Evolutionary conservation across 1,284 basidiomycete species (phyloP).

Genomic region (Apiotrichum sp.): DNA sequence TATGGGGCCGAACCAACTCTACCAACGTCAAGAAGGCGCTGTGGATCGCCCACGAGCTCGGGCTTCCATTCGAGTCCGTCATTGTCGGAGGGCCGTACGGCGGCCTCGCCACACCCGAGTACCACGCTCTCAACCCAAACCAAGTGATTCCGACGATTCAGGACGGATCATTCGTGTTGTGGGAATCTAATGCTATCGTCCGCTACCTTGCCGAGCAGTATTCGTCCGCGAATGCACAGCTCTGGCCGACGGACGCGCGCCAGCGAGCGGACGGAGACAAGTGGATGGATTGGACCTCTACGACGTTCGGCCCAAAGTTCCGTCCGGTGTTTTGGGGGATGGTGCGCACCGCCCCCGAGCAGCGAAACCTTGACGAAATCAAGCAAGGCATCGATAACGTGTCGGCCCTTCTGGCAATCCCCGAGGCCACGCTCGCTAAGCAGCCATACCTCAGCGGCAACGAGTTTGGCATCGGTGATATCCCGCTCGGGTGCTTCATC

Average conservation of each 20-base stretch:
- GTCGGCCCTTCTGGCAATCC: neutral
- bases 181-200: constrained; percentile 16
- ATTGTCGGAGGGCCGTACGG: constrained; percentile 7
- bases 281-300: constrained; percentile 13
- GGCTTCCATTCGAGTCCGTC: constrained; percentile 1
- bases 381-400: neutral
- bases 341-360: constrained; percentile 2
- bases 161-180: constrained; percentile 10
- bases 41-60: constrained; percentile 12
- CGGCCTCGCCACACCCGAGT: constrained; percentile 4
- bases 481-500: constrained; percentile 7
- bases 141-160: constrained; percentile 7
- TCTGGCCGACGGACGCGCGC: neutral
- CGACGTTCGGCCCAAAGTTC: neutral
- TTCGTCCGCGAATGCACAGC: neutral
- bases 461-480: constrained; percentile 10
- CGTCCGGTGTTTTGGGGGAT: constrained; percentile 4
- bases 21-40: constrained; percentile 14
- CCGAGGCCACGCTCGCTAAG: constrained; percentile 7
- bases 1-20: constrained; percentile 15
- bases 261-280: constrained; percentile 2
- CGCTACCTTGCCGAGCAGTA: constrained; percentile 12
- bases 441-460: constrained; percentile 3
- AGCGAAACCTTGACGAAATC: constrained; percentile 6
- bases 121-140: constrained; percentile 13